Conservation (phyloP, 768 basidiomycete species). For the Boletus eberwhitei region DNA sequence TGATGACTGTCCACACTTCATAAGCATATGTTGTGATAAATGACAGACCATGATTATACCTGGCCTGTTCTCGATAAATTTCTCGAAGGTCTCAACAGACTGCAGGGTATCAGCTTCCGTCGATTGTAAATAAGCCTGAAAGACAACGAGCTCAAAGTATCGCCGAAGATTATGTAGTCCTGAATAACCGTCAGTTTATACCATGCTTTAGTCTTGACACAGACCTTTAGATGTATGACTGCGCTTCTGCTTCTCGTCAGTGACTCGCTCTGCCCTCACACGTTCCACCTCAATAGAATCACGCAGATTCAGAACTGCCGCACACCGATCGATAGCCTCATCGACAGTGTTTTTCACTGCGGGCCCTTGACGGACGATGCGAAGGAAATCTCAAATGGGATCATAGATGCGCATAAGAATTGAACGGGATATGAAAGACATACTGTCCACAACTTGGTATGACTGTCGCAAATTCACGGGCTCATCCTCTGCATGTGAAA, state of each 20-base stretch:
- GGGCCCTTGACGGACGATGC: constrained; percentile 83
- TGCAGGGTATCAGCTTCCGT: constrained; percentile 76
- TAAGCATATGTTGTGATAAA: background rate
- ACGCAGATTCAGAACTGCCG: constrained; percentile 77
- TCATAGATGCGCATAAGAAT: background rate
- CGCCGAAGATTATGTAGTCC: constrained; percentile 78
- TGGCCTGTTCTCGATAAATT: constrained; percentile 79
- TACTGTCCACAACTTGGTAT: constrained; percentile 89
- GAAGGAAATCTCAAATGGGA: constrained; percentile 58
- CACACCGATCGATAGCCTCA: constrained; percentile 83
- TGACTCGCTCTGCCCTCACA: constrained; percentile 69
- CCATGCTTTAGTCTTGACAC: constrained; percentile 2
- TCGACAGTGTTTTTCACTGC: constrained; percentile 85
- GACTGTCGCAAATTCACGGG: constrained; percentile 49
- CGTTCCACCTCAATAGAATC: constrained; percentile 86
- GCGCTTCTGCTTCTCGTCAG: constrained; percentile 67
- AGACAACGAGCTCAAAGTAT: constrained; percentile 83
- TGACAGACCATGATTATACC: constrained; percentile 42
- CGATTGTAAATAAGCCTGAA: constrained; percentile 86
- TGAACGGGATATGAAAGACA: constrained; percentile 18
- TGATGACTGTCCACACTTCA: constrained; percentile 62
- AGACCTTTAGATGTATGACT: constrained; percentile 69
- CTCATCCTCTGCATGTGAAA: constrained; percentile 30
- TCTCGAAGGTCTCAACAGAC: constrained; percentile 73
- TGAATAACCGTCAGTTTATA: constrained; percentile 26